Evolutionary conservation across 352 stramenopile species (phyloP).

Genomic region (Peronospora belbahrii): DNA sequence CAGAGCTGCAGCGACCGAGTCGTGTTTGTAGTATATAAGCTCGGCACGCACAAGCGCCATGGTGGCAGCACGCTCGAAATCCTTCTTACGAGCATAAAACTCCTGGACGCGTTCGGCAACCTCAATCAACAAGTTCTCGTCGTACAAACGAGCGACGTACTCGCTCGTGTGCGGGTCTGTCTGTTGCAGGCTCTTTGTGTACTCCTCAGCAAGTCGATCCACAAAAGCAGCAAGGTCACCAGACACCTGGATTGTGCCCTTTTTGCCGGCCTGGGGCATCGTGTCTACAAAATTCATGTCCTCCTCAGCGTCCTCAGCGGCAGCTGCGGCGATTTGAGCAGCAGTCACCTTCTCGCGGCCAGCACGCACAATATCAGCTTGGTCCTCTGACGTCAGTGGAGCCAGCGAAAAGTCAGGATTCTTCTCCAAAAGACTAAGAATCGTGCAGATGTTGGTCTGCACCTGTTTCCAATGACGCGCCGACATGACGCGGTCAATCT

Average conservation of each 20-base stretch:
- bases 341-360: conserved; percentile 67
- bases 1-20: conserved; percentile 83
- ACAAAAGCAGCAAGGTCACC: conserved; percentile 87
- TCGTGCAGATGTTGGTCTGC: conserved; percentile 49
- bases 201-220: conserved; percentile 93
- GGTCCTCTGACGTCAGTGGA: conserved; percentile 70
- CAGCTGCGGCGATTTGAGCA: conserved; percentile 34
- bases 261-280: conserved; percentile 55
- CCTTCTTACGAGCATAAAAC: conserved; percentile 86
- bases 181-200: conserved; percentile 96
- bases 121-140: conserved; percentile 89
- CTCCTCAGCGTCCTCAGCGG: conserved; percentile 74
- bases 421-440: conserved; percentile 74
- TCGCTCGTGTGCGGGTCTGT: conserved; percentile 94
- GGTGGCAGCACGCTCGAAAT: conserved; percentile 69
- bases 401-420: conserved; percentile 74
- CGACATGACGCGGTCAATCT: conserved; percentile 85
- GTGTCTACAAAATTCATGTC: conserved; percentile 79
- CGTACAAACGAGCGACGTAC: conserved; percentile 90
- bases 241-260: conserved; percentile 83
- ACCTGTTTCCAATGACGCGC: conserved; percentile 68
- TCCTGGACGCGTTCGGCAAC: conserved; percentile 81
- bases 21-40: conserved; percentile 96
- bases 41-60: conserved; percentile 91
- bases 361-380: conserved; percentile 75